Percentiles rank a stretch among this genome's conserved stretches.
phyloP scores from a whole-genome alignment of 2,329 filamentous ascomycete genomes.

The Penicillium glabrum region DNA sequence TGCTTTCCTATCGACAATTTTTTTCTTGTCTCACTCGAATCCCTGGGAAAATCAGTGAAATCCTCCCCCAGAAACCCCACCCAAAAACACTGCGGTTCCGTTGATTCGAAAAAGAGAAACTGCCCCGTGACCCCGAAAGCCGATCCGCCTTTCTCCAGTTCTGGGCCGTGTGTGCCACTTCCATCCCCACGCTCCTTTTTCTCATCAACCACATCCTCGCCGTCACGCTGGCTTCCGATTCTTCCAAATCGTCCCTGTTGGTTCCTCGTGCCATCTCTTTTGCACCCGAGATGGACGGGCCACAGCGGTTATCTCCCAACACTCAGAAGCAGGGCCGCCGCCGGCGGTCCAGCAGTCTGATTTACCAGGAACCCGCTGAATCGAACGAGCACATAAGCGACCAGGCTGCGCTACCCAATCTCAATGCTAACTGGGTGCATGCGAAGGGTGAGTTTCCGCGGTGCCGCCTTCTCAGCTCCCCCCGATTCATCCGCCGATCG shows the following conservation, averaged over 20 bases:
- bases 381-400: slow-evolving; percentile 97
- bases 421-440: slow-evolving; percentile 99
- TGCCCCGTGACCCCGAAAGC: slow-evolving; percentile 20
- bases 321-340: slow-evolving; percentile 71
- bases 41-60: not conserved
- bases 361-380: slow-evolving; percentile 96
- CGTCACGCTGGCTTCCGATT: slow-evolving; percentile 42
- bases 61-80: not conserved
- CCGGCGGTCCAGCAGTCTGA: slow-evolving; percentile 95
- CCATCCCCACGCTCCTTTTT: slow-evolving; percentile 31
- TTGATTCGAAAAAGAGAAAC: slow-evolving; percentile 1
- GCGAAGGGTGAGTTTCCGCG: slow-evolving; percentile 74
- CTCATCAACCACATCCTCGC: slow-evolving; percentile 22
- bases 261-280: slow-evolving; percentile 89
- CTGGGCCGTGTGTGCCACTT: slow-evolving; percentile 24
- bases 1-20: not conserved
- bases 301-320: slow-evolving; percentile 56
- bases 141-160: slow-evolving; percentile 23
- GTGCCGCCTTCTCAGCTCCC: not conserved
- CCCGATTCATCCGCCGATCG: slow-evolving; percentile 4
- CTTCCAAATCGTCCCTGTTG: slow-evolving; percentile 92
- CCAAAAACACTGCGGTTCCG: not conserved
- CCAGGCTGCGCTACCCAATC: slow-evolving; percentile 88
- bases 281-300: slow-evolving; percentile 75
- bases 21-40: not conserved